Conservation (phyloP, 805 yeast genomes). For the Wickerhamiella hasegawae region DNA sequence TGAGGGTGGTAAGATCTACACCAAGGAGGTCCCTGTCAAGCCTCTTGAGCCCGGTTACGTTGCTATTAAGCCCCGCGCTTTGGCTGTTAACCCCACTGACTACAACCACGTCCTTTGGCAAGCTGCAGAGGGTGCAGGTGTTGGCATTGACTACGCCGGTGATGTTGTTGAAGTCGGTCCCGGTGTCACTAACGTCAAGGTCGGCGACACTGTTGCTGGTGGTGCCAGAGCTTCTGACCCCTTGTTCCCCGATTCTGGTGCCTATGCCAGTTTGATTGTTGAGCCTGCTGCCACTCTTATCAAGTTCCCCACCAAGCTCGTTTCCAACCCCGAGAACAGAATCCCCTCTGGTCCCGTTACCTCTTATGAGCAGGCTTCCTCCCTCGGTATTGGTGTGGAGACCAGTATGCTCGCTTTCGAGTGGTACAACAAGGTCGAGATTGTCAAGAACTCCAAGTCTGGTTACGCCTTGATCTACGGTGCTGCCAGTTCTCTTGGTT, state of each 20-base stretch:
- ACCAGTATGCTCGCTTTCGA: constrained; percentile 31
- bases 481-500: constrained; percentile 54
- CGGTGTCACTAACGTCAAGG: constrained; percentile 26
- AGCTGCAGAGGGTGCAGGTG: constrained; percentile 32
- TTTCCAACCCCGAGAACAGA: constrained; percentile 14
- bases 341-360: constrained; percentile 26
- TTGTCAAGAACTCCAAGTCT: constrained; percentile 18
- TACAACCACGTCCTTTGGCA: constrained; percentile 39
- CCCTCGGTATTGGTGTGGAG: constrained; percentile 35
- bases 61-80: constrained; percentile 35
- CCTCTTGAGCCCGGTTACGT: constrained; percentile 13
- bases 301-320: constrained; percentile 12
- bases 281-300: constrained; percentile 25
- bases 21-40: background rate
- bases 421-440: constrained; percentile 16
- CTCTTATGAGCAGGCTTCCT: constrained; percentile 50
- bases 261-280: constrained; percentile 39
- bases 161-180: constrained; percentile 43
- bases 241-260: constrained; percentile 28
- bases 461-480: constrained; percentile 18
- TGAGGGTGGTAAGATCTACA: background rate
- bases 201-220: constrained; percentile 29
- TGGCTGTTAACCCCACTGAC: constrained; percentile 54
- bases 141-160: constrained; percentile 51
- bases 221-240: constrained; percentile 31